Percentiles rank a stretch among this genome's conserved stretches.
phyloP scores from a whole-genome alignment of 2,329 filamentous ascomycete species.

The Paramyrothecium sp. region DNA sequence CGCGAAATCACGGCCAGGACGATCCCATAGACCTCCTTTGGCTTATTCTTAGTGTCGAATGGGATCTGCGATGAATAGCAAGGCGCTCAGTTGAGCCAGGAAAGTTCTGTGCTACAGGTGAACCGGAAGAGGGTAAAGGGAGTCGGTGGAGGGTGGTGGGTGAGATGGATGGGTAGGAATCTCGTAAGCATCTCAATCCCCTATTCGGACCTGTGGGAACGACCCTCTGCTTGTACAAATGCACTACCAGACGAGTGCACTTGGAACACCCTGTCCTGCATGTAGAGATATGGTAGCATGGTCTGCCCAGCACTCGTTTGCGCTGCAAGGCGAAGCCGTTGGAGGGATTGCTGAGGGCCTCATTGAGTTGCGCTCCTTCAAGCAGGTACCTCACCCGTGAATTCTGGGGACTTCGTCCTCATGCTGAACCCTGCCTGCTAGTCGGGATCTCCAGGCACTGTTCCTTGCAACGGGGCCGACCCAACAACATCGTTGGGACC shows the following conservation, averaged over 20 bases:
- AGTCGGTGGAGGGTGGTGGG: background rate
- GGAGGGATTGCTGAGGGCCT: no score
- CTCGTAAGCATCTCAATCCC: background rate
- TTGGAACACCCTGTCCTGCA: background rate
- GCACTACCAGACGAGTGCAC: background rate
- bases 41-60: background rate
- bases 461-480: no score
- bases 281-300: background rate
- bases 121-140: background rate
- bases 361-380: no score
- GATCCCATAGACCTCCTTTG: background rate
- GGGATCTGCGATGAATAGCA: background rate
- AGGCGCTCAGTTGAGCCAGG: background rate
- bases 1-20: background rate
- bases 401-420: no score
- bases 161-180: background rate
- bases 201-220: background rate
- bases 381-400: no score
- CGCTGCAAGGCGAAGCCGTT: no score
- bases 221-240: background rate
- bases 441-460: no score
- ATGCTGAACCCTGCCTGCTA: no score
- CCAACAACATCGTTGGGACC: no score
- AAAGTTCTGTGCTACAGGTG: background rate
- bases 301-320: no score